Evolutionary conservation across 306 rosid genomes (phyloP).

Genomic region (Fagus crenata): DNA sequence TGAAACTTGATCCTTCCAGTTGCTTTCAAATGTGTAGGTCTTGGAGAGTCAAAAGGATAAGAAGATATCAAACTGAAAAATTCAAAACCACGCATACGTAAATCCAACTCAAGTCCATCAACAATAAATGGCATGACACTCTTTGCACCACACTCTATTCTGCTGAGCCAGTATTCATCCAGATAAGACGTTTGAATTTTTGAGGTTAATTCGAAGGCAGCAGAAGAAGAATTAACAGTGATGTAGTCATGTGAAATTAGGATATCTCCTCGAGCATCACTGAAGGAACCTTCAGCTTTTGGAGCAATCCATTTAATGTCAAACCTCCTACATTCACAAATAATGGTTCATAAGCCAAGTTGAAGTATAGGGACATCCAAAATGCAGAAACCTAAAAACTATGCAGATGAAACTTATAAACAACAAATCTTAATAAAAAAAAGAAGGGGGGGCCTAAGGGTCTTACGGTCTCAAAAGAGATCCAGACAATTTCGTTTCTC

Average conservation of each 20-base stretch:
- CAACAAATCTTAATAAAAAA: slow-evolving; percentile 23
- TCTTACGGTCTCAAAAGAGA: slow-evolving; percentile 85
- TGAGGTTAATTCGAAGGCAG: slow-evolving; percentile 69
- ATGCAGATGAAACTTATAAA: slow-evolving; percentile 28
- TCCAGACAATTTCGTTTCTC: slow-evolving; percentile 83
- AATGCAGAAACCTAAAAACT: background rate
- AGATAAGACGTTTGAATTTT: slow-evolving; percentile 66
- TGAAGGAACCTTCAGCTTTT: slow-evolving; percentile 76
- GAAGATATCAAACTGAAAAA: slow-evolving; percentile 65
- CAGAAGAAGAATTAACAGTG: slow-evolving; percentile 66
- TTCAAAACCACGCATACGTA: slow-evolving; percentile 86
- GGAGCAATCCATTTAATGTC: slow-evolving; percentile 87
- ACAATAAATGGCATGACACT: background rate
- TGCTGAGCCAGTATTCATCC: slow-evolving; percentile 40
- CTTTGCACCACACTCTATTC: slow-evolving; percentile 40
- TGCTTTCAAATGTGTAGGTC: slow-evolving; percentile 76
- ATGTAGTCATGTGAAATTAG: slow-evolving; percentile 67
- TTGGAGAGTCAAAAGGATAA: slow-evolving; percentile 69
- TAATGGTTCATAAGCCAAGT: slow-evolving; percentile 22
- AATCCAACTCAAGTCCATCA: slow-evolving; percentile 55
- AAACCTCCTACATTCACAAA: slow-evolving; percentile 56
- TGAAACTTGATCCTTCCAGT: slow-evolving; percentile 81
- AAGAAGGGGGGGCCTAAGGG: slow-evolving; percentile 11
- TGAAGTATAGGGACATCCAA: slow-evolving; percentile 29
- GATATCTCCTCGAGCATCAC: slow-evolving; percentile 90